Evolutionary conservation across 202 grass and related monocot species (phyloP).

Genomic region (Schoenoplectus tabernaemontani): DNA sequence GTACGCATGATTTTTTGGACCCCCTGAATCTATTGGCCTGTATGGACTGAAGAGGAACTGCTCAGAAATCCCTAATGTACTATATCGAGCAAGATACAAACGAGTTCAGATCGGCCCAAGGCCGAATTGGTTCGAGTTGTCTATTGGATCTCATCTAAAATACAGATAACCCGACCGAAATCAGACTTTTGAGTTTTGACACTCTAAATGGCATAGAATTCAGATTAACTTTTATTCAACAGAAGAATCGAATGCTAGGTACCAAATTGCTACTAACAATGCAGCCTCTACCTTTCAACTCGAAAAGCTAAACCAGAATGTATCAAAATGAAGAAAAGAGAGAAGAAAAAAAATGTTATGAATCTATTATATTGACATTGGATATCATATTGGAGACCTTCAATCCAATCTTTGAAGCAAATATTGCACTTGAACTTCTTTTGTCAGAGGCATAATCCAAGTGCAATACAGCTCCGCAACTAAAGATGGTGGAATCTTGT

Average conservation of each 20-base stretch:
- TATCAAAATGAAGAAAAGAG: background rate
- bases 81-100: too few species aligned
- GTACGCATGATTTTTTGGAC: too few species aligned
- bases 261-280: background rate
- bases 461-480: slow-evolving; percentile 68
- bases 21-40: too few species aligned
- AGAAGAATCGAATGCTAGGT: background rate
- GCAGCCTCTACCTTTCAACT: background rate
- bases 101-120: too few species aligned
- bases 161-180: too few species aligned
- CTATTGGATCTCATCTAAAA: too few species aligned
- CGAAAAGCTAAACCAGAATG: background rate
- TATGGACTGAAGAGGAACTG: too few species aligned
- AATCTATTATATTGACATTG: background rate
- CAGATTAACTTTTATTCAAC: background rate
- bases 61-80: too few species aligned
- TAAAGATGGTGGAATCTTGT: slow-evolving; percentile 64
- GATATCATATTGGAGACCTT: background rate
- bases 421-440: slow-evolving; percentile 80
- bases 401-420: slow-evolving; percentile 76
- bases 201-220: background rate
- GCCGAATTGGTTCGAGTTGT: too few species aligned
- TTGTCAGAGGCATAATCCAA: slow-evolving; percentile 95
- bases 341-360: background rate
- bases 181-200: too few species aligned